Evolutionary conservation across 495 filamentous ascomycete species (phyloP), one percentile per base, ranked within the genome.

Genomic region (Podospora anserina): DNA sequence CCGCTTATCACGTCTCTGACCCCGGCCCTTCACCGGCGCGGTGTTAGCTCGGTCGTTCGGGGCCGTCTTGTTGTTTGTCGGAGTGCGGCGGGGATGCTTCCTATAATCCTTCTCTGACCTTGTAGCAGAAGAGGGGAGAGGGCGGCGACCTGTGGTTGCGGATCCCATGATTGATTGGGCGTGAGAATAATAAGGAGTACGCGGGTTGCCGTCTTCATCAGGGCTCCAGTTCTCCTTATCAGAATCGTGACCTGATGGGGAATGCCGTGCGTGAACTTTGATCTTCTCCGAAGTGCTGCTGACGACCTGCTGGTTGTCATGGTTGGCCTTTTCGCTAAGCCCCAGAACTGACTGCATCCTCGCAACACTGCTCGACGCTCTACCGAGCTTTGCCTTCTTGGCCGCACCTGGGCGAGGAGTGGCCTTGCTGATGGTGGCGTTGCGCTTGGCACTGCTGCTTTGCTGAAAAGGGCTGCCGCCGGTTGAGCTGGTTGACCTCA

Each of bases 171-270:
- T 34, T 53, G 61, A 13, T 63, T 63, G 57, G 19, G 69, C 64
- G 58, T 64, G 61, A 5, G 58, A 62, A 23, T 62, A 66, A 20
- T 69, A 66, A 71, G 76, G 79, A 55, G 69, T 74, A 30, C 64
- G 70, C 23, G 78, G 63, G 79, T 83, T 73, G 78, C 88, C 72
- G 68, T 83, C 75, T 82, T 82, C 67, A 75, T 83, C 68, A 65
- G 83, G 71, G 61, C 89, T 85, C 92, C 91, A 95, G 76, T 97
- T 97, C 80, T 97, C 94, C 76, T 97, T 97, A 73, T 97, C 94
- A 2, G 92, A 96, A 64, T 97, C 94, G 54, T 89, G 69, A 49
- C 76, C 79, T 2, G 77, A 76, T 0, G 74, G 71, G 39, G 74
- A 75, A 75, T 56, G 26, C 77, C 70, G 32, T 70, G 68, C n/a